A percentile compares a stretch with the other conserved stretches of the same genome.
phyloP scores from a whole-genome alignment of 164 flowering plant species.

The Sedum album region DNA sequence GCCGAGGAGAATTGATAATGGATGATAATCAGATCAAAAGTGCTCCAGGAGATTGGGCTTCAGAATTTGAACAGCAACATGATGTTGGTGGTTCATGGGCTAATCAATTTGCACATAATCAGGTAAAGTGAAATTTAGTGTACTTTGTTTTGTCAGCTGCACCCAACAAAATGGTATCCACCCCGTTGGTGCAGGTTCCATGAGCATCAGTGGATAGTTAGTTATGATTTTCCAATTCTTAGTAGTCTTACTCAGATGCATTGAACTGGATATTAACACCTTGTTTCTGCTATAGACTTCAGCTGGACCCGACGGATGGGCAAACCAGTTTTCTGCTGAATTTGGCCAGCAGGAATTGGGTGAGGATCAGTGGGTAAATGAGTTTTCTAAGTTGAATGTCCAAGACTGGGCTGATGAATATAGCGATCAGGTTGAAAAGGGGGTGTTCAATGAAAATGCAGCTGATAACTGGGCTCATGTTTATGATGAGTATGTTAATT shows the following conservation, averaged over 20 bases:
- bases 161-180: background rate
- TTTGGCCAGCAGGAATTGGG: slow-evolving; percentile 28
- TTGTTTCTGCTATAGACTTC: slow-evolving; percentile 35
- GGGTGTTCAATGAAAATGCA: slow-evolving; percentile 38
- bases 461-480: slow-evolving; percentile 78
- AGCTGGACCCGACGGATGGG: slow-evolving; percentile 62
- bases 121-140: slow-evolving; percentile 27
- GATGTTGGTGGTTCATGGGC: slow-evolving; percentile 56
- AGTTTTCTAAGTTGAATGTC: slow-evolving; percentile 80
- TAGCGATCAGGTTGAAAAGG: slow-evolving; percentile 56
- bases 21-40: slow-evolving; percentile 90
- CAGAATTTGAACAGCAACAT: slow-evolving; percentile 70
- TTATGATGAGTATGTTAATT: slow-evolving; percentile 72
- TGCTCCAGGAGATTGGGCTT: slow-evolving; percentile 69
- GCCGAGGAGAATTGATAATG: slow-evolving; percentile 89
- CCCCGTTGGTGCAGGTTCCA: no score
- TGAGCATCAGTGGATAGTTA: no score
- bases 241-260: background rate
- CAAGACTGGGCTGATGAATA: slow-evolving; percentile 89
- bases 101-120: slow-evolving; percentile 51
- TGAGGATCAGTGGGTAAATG: slow-evolving; percentile 87
- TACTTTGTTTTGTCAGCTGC: background rate
- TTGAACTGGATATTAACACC: background rate
- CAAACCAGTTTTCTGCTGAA: slow-evolving; percentile 50
- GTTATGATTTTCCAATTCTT: no score